phyloP scores from a whole-genome alignment of 1,284 basidiomycete genomes.

The Boletus calvinii region DNA sequence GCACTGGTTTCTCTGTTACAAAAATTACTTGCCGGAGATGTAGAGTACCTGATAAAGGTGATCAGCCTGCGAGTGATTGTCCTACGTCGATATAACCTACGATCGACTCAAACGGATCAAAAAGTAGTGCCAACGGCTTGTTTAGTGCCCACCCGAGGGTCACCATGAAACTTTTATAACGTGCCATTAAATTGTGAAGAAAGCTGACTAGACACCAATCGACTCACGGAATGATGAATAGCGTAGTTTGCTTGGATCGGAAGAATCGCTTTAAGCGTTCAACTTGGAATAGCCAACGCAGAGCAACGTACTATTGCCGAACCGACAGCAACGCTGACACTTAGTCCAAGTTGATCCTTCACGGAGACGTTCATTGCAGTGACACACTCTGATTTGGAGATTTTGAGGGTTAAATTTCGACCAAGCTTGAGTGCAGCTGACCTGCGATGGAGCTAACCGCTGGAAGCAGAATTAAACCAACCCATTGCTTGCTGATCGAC shows the following conservation, averaged over 20 bases:
- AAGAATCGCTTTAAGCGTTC: not conserved
- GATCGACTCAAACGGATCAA: constrained; percentile 80
- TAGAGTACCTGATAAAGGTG: constrained; percentile 38
- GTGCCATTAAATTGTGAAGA: not conserved
- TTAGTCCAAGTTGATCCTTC: constrained; percentile 75
- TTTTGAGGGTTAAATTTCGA: not conserved
- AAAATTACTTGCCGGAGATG: constrained; percentile 30
- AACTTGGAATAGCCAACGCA: not conserved
- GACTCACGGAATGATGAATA: constrained; percentile 51
- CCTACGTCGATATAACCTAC: constrained; percentile 35
- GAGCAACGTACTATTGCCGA: constrained; percentile 72
- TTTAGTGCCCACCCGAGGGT: constrained; percentile 65
- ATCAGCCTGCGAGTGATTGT: constrained; percentile 12
- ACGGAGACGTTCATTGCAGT: constrained; percentile 88
- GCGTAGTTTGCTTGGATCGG: constrained; percentile 71
- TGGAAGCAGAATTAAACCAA: constrained; percentile 85
- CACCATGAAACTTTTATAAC: constrained; percentile 54
- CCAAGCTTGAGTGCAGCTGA: constrained; percentile 22
- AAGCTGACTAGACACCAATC: not conserved
- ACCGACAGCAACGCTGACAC: constrained; percentile 84
- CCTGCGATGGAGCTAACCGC: constrained; percentile 85
- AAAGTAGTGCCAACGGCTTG: constrained; percentile 71
- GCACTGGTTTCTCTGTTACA: not conserved
- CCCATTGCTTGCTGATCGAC: constrained; percentile 71
- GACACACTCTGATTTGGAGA: constrained; percentile 62